A percentile compares a stretch with the other conserved stretches of the same genome.
These are phyloP conservation scores for Populus euphratica DNA, from an alignment of 345 rosid genomes.

Conservation along the genomic window DNA sequence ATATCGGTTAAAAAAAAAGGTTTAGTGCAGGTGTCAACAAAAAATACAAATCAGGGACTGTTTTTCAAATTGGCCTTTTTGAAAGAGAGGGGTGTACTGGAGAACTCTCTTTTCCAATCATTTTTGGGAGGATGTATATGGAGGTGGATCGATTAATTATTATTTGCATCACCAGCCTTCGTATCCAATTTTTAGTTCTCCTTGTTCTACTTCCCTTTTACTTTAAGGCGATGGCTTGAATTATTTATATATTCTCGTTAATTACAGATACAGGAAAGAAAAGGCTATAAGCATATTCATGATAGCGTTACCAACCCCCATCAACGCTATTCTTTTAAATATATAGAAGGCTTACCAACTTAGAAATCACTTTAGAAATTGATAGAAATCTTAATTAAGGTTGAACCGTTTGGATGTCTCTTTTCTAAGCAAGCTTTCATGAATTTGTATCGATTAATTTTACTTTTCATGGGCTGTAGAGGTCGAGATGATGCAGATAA, in stretches of 20 bases:
- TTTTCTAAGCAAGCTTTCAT: not conserved
- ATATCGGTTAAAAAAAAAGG: no score
- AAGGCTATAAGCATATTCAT: not conserved
- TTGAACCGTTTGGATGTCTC: not conserved
- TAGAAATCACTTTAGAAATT: no score
- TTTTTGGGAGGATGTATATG: not conserved
- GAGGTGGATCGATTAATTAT: not conserved
- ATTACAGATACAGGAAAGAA: not conserved
- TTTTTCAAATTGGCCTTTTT: not conserved
- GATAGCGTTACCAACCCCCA: not conserved
- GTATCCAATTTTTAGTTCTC: not conserved
- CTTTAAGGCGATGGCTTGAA: not conserved
- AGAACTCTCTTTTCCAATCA: not conserved
- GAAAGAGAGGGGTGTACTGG: not conserved
- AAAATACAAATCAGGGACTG: not conserved
- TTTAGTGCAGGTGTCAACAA: not conserved
- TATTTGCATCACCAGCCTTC: conserved; percentile 1
- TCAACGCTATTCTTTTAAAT: not conserved
- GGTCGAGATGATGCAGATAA: not conserved
- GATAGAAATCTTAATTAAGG: not conserved
- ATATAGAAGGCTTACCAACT: no score
- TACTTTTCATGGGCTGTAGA: not conserved
- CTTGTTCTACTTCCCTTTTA: not conserved
- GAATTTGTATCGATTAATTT: not conserved
- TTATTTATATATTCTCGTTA: not conserved